Percentiles rank a stretch among this genome's conserved stretches.
These are phyloP conservation scores for Cicer chorassanicum DNA, from an alignment of 306 rosid species.

Conservation along the genomic window DNA sequence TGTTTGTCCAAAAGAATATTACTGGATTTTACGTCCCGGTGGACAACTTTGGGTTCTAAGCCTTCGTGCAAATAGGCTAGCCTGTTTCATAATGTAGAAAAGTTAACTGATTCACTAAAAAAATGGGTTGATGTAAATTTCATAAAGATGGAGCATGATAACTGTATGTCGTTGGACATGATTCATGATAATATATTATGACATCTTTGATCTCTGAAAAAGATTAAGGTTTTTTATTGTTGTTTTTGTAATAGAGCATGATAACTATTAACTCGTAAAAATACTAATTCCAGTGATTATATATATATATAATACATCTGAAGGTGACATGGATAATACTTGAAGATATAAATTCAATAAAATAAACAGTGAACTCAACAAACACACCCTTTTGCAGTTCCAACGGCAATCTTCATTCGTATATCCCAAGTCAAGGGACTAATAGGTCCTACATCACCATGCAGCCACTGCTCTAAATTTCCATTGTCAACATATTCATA, in stretches of 20 bases:
- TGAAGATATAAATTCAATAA: slow-evolving; percentile 14
- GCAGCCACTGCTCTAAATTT: slow-evolving; percentile 97
- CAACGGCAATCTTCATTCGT: slow-evolving; percentile 89
- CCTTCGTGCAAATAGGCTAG: slow-evolving; percentile 97
- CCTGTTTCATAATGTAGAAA: slow-evolving; percentile 54
- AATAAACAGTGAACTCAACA: slow-evolving; percentile 36
- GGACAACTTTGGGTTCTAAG: slow-evolving; percentile 97
- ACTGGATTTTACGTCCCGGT: slow-evolving; percentile 93
- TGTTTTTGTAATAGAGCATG: not conserved
- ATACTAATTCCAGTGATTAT: not conserved
- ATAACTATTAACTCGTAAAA: not conserved
- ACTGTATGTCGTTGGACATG: not conserved
- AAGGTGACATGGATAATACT: not conserved
- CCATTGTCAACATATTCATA: slow-evolving; percentile 95
- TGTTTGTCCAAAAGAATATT: slow-evolving; percentile 91
- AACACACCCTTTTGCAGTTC: slow-evolving; percentile 89
- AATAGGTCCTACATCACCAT: slow-evolving; percentile 90
- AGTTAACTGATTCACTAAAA: not conserved
- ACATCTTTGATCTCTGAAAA: not conserved
- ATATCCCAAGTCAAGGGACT: slow-evolving; percentile 95
- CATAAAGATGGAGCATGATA: not conserved
- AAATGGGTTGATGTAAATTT: not conserved
- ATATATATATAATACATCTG: not conserved
- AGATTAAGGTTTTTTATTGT: not conserved
- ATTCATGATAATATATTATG: not conserved